A percentile compares a stretch with the other conserved stretches of the same genome.
Conservation (phyloP, 1,139 yeast genomes). For the Taphrina flavorubra region DNA sequence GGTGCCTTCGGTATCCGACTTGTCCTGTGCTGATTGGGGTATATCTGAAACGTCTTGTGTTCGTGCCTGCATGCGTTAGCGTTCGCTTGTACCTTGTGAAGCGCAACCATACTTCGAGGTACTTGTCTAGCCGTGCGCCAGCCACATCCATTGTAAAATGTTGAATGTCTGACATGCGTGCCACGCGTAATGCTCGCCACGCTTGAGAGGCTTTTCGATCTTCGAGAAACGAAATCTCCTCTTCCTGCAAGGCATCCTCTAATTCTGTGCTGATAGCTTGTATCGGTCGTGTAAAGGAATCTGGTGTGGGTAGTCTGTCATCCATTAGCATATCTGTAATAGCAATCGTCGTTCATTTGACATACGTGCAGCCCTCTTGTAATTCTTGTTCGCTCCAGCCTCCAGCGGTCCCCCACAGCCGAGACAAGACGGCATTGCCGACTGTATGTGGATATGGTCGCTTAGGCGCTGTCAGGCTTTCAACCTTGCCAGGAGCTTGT, state of each 20-base stretch:
- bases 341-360: background rate
- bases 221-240: constrained; percentile 8
- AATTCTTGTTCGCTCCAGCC: constrained; percentile 9
- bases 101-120: constrained; percentile 18
- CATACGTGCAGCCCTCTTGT: background rate
- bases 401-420: constrained; percentile 49
- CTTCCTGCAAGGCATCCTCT: constrained; percentile 2
- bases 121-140: constrained; percentile 21
- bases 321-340: too few relatives aligned
- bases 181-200: constrained; percentile 33
- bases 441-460: constrained; percentile 49
- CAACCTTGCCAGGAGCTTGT: constrained; percentile 48
- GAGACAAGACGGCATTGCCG: constrained; percentile 53
- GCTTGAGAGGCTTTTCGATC: constrained; percentile 25
- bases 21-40: background rate
- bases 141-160: constrained; percentile 29
- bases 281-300: constrained; percentile 4
- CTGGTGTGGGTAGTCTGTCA: constrained; percentile 8
- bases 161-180: constrained; percentile 13
- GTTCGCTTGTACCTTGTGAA: background rate
- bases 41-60: background rate
- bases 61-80: background rate
- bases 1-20: background rate
- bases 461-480: constrained; percentile 13
- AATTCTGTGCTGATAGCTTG: constrained; percentile 2